Evolutionary conservation across 176 grass and related monocot species (phyloP).

Genomic region (Phyllostachys edulis): DNA sequence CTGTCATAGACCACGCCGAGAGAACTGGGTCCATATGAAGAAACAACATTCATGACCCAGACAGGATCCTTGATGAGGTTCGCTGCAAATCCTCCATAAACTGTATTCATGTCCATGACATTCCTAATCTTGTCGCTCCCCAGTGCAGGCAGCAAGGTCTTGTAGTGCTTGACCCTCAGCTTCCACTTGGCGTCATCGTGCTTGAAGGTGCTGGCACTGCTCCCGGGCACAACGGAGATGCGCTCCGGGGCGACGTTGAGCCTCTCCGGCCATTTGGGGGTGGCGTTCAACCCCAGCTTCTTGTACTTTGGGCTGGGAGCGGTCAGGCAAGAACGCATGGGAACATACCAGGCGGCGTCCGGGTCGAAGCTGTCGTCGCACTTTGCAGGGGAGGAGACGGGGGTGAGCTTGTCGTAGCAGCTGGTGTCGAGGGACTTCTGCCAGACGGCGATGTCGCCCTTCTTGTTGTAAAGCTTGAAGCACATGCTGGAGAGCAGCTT

Average conservation of each 20-base stretch:
- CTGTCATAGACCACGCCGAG: conserved; percentile 87
- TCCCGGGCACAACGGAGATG: conserved; percentile 58
- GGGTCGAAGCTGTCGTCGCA: conserved; percentile 90
- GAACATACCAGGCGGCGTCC: conserved; percentile 87
- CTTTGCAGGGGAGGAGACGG: conserved; percentile 57
- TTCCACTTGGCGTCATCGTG: conserved; percentile 81
- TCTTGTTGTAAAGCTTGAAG: conserved; percentile 80
- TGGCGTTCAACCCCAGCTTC: conserved; percentile 42
- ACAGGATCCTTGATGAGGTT: conserved; percentile 69
- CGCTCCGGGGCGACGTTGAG: conserved; percentile 60
- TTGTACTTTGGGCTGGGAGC: conserved; percentile 53
- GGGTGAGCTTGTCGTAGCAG: conserved; percentile 80
- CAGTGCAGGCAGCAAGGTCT: conserved; percentile 61
- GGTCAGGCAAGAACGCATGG: conserved; percentile 77
- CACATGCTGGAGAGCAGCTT: conserved; percentile 76
- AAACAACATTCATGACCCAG: conserved; percentile 98
- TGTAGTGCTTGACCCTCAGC: conserved; percentile 66
- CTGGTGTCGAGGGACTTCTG: conserved; percentile 56
- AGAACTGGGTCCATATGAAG: conserved; percentile 67
- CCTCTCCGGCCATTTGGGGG: conserved; percentile 83
- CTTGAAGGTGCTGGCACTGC: conserved; percentile 60
- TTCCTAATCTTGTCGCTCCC: conserved; percentile 75
- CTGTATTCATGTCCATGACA: conserved; percentile 91
- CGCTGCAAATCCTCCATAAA: conserved; percentile 71
- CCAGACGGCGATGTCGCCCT: conserved; percentile 95